A percentile compares a stretch with the other conserved stretches of the same genome.
Evolutionary conservation across 2,329 filamentous ascomycete species (phyloP).

Genomic region (Pseudogymnoascus destructans): DNA sequence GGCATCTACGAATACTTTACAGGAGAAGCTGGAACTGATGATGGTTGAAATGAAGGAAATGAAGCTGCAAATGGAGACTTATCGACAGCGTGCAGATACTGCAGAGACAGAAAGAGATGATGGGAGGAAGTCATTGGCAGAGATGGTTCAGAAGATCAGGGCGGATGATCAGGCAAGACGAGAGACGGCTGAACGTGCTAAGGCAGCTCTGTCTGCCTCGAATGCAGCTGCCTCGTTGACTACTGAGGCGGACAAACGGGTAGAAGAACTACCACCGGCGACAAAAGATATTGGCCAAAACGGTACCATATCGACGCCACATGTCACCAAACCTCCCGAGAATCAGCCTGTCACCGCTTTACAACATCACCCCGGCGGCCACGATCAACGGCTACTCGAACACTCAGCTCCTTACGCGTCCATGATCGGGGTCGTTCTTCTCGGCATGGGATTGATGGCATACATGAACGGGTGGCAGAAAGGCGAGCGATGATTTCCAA

Average conservation of each 20-base stretch:
- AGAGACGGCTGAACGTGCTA: constrained; percentile 7
- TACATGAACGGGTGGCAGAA: constrained; percentile 73
- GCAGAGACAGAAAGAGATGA: constrained; percentile 67
- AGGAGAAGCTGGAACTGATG: constrained; percentile 63
- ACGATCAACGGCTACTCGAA: constrained; percentile 33
- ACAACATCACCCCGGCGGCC: constrained; percentile 25
- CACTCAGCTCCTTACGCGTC: constrained; percentile 63
- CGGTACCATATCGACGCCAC: background rate
- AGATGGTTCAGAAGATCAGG: constrained; percentile 78
- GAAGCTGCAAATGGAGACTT: constrained; percentile 66
- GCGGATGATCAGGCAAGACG: constrained; percentile 44
- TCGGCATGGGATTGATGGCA: constrained; percentile 75
- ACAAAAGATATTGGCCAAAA: background rate
- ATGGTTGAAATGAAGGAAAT: constrained; percentile 68
- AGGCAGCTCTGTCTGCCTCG: background rate
- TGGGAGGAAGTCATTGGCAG: constrained; percentile 61
- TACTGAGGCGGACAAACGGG: constrained; percentile 11
- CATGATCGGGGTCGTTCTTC: constrained; percentile 67
- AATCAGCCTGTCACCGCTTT: background rate
- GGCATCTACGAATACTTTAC: constrained; percentile 37
- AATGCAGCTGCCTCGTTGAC: background rate
- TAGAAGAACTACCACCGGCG: background rate
- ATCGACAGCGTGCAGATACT: constrained; percentile 62
- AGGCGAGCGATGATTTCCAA: constrained; percentile 19
- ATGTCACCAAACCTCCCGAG: constrained; percentile 9